Conservation (phyloP, 2,329 filamentous ascomycete species). For the Endothia cerciana region DNA sequence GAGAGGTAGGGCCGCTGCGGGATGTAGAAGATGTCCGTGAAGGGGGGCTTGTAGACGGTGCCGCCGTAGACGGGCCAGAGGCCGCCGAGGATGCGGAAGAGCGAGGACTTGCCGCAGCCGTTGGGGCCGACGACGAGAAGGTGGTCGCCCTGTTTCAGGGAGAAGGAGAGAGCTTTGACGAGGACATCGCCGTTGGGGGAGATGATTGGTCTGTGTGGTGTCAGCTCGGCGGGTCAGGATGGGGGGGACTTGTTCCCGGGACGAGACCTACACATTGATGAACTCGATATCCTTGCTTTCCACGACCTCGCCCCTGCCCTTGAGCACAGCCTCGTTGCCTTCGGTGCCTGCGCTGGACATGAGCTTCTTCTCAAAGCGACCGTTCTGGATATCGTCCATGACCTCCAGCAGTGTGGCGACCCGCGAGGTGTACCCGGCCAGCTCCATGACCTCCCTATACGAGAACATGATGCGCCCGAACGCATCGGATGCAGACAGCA, state of each 20-base stretch:
- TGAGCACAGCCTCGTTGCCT: constrained; percentile 80
- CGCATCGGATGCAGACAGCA: constrained; percentile 91
- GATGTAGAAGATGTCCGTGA: constrained; percentile 96
- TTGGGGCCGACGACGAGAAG: constrained; percentile 95
- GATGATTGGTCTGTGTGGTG: constrained; percentile 73
- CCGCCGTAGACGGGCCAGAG: constrained; percentile 98
- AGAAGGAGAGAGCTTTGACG: constrained; percentile 83
- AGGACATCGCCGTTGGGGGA: constrained; percentile 96
- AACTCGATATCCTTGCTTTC: constrained; percentile 88
- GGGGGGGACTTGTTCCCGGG: not conserved
- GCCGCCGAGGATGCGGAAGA: constrained; percentile 95
- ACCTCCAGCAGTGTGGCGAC: constrained; percentile 89
- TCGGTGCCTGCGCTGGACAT: constrained; percentile 85
- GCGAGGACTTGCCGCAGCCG: constrained; percentile 92
- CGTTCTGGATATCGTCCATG: constrained; percentile 89
- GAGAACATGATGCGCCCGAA: constrained; percentile 97
- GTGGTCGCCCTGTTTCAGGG: constrained; percentile 83
- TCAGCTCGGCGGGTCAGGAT: not conserved
- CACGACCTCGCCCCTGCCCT: constrained; percentile 77
- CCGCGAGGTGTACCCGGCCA: constrained; percentile 92
- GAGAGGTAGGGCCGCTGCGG: constrained; percentile 94
- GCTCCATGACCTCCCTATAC: constrained; percentile 94
- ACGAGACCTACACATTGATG: constrained; percentile 67
- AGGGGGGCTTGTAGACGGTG: constrained; percentile 86
- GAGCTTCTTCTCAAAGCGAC: constrained; percentile 94